Percentiles rank a stretch among this genome's conserved stretches.
Conservation (phyloP, 345 rosid species). For the Clarkia xantiana region DNA sequence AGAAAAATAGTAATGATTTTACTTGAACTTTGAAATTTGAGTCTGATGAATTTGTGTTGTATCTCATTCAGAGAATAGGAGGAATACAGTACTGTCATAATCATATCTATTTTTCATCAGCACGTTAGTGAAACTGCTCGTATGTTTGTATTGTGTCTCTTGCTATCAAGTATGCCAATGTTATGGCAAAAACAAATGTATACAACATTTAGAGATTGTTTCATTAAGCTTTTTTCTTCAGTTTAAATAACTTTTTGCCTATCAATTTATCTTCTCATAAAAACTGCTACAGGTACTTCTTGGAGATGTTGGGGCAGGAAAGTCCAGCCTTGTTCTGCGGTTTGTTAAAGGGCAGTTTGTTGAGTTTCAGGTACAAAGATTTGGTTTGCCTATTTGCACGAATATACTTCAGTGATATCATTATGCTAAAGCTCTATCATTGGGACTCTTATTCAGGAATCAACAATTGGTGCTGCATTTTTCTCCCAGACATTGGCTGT, state of each 20-base stretch:
- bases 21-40: no score
- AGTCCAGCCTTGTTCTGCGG: constrained; percentile 83
- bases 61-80: no score
- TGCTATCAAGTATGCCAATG: no score
- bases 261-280: constrained; percentile 8
- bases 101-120: no score
- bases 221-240: background rate
- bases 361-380: constrained; percentile 55
- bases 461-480: constrained; percentile 94
- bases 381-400: constrained; percentile 5
- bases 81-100: no score
- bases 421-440: no score
- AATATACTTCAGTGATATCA: background rate
- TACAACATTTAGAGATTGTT: no score
- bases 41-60: no score
- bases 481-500: constrained; percentile 94
- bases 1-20: no score
- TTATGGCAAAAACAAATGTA: no score
- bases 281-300: constrained; percentile 52
- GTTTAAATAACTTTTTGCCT: constrained; percentile 2
- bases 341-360: constrained; percentile 86
- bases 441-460: constrained; percentile 36
- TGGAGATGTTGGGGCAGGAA: constrained; percentile 95
- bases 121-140: no score
- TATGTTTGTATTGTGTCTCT: no score